phyloP scores from a whole-genome alignment of 352 stramenopile species.

The Hyaloperonospora arabidopsidis region DNA sequence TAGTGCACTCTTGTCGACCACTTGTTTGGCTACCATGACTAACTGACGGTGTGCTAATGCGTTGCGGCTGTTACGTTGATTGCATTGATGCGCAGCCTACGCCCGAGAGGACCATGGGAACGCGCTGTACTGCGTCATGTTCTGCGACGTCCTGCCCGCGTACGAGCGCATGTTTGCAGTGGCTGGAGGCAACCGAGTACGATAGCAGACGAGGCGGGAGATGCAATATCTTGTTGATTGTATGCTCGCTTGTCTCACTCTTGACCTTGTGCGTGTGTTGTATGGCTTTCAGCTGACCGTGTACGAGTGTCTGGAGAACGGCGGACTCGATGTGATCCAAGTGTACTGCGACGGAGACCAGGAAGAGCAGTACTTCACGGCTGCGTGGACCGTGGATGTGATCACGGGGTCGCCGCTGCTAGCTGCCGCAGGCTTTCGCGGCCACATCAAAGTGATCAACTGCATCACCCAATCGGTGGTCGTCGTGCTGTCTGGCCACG shows the following conservation, averaged over 20 bases:
- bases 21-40: no score
- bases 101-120: conserved; percentile 66
- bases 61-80: conserved; percentile 1
- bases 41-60: conserved; percentile 3
- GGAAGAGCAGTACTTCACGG: conserved; percentile 74
- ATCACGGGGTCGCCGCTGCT: conserved; percentile 64
- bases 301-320: conserved; percentile 71
- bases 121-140: conserved; percentile 67
- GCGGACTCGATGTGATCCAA: conserved; percentile 66
- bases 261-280: no score
- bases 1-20: background rate
- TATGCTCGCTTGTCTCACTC: no score
- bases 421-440: conserved; percentile 54
- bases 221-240: no score
- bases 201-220: background rate
- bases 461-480: conserved; percentile 68
- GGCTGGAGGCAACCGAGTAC: conserved; percentile 60
- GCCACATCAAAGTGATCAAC: conserved; percentile 83
- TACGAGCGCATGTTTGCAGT: conserved; percentile 72
- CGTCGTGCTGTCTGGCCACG: conserved; percentile 82
- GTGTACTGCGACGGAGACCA: conserved; percentile 73
- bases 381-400: conserved; percentile 70
- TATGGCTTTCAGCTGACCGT: conserved; percentile 42
- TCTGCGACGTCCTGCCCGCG: conserved; percentile 56
- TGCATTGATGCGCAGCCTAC: conserved; percentile 33